Base-by-base conservation (phyloP, 2,329 filamentous ascomycete species). In the Aspergillus arachidicola region DNA sequence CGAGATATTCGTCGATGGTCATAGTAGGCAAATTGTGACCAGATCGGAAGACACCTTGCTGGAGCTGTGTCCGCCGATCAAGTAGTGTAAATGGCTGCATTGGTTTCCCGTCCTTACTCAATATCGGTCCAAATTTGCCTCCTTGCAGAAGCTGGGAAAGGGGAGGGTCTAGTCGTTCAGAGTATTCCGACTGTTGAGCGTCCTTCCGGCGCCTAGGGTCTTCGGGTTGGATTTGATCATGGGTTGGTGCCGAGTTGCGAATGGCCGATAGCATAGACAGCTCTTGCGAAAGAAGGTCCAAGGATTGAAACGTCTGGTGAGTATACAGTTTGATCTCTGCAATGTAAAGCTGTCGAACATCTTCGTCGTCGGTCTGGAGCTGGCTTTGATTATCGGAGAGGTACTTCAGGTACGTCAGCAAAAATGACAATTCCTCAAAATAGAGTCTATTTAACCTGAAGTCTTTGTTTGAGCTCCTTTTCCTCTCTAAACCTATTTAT, bases 1-100 rank as follows among this genome's bases (percentile, higher is more conserved):
- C 95, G 19, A 99, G 83, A 74, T 98, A 99, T 80, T 99, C 95
- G 71, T 99, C 95, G 65, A 99, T 97, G 1, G 88, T 92, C 95
- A 99, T 98, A 3, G 95, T 98, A 0, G 95, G 95, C 63, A 99
- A 81, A 78, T 92, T 97, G 76, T 99, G 95, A 9, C 95, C 93
- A 0, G 93, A 88, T 60, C 92, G 86, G 79, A 99, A 99, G 0
- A 99, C 94, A 3, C 91, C 91, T 63, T 89, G 84, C 64, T 89
- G 87, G 63, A 97, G 79, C 65, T 93, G 89, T 65, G 92, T 88
- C 43, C 95, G 86, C 68, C 85, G 90, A 63, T 90, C 89, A 5
- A 96, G 84, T 26, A 99, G 83, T 1, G 93, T 97, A 73, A 99
- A 98, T 0, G 94, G 94, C 70, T 94, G 88, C 69, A 98, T 83